Evolutionary conservation across 768 basidiomycete genomes (phyloP).

Genomic region (Suillus alpinus): DNA sequence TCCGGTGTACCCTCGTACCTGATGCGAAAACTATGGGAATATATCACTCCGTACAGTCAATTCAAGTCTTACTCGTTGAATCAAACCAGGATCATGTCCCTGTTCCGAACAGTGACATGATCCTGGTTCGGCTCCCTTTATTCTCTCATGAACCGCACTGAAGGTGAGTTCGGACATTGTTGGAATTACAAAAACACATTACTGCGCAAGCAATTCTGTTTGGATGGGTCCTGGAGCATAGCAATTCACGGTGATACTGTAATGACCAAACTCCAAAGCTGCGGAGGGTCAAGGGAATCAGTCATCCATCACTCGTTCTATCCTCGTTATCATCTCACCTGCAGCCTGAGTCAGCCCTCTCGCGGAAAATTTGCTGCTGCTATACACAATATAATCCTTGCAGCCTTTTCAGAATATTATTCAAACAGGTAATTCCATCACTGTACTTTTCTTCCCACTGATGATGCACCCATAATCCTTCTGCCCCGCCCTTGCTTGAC

Average conservation of each 20-base stretch:
- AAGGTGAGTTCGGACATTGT: not conserved
- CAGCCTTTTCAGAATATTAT: not conserved
- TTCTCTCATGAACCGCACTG: not conserved
- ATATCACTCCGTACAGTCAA: not conserved
- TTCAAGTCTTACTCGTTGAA: not conserved
- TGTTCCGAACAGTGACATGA: too few relatives aligned
- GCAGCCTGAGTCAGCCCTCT: slow-evolving; percentile 26
- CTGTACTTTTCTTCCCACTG: slow-evolving; percentile 29
- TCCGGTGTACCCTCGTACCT: slow-evolving; percentile 12
- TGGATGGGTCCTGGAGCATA: slow-evolving; percentile 33
- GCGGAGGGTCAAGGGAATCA: not conserved
- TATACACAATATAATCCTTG: slow-evolving; percentile 17
- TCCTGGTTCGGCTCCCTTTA: not conserved
- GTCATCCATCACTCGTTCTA: not conserved
- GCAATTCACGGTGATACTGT: slow-evolving; percentile 32
- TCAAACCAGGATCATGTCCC: not conserved
- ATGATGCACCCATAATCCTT: slow-evolving; percentile 39
- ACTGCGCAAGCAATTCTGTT: slow-evolving; percentile 17
- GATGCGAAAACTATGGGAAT: not conserved
- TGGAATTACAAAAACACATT: not conserved
- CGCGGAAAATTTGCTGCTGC: slow-evolving; percentile 30
- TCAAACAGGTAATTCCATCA: not conserved
- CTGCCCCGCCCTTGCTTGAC: slow-evolving; percentile 38
- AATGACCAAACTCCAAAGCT: slow-evolving; percentile 20
- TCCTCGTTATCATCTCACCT: slow-evolving; percentile 2